Evolutionary conservation across 2,329 filamentous ascomycete species (phyloP).

Genomic region (Pestalotiopsis sp.): DNA sequence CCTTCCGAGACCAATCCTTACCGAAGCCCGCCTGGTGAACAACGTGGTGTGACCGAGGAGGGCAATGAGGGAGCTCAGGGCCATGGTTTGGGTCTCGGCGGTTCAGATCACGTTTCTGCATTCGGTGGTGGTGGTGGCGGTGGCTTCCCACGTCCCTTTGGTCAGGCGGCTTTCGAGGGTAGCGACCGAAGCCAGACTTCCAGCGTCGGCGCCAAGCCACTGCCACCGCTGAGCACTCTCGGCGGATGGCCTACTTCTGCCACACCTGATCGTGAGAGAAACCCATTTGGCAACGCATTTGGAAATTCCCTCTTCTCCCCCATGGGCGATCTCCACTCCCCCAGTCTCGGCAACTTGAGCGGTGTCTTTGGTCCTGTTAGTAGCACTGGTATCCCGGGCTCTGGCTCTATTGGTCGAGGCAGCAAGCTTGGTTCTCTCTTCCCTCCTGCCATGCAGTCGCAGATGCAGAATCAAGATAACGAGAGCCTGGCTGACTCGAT

Average conservation of each 20-base stretch:
- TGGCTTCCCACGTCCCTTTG: conserved; percentile 47
- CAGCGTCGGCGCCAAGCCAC: conserved; percentile 79
- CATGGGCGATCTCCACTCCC: conserved; percentile 78
- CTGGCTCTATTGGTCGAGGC: conserved; percentile 71
- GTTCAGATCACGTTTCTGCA: conserved; percentile 51
- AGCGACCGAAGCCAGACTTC: conserved; percentile 94
- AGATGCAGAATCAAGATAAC: conserved; percentile 78
- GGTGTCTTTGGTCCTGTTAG: conserved; percentile 70
- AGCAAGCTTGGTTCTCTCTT: conserved; percentile 90
- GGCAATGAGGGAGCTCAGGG: conserved; percentile 53
- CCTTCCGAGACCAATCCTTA: conserved; percentile 97
- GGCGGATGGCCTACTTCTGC: conserved; percentile 67
- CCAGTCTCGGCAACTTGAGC: conserved; percentile 68
- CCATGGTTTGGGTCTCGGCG: conserved; percentile 44
- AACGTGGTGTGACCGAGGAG: conserved; percentile 64
- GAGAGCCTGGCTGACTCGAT: conserved; percentile 59
- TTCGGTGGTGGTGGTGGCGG: conserved; percentile 38
- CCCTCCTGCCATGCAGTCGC: conserved; percentile 85
- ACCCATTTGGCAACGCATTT: conserved; percentile 60
- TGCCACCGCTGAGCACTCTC: conserved; percentile 63
- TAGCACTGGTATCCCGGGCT: conserved; percentile 53
- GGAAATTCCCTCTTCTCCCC: conserved; percentile 81
- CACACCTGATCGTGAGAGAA: conserved; percentile 68
- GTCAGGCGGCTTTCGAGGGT: conserved; percentile 60
- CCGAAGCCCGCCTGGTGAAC: conserved; percentile 81